Evolutionary conservation across 495 filamentous ascomycete species (phyloP).

Genomic region (Tuber aestivum): DNA sequence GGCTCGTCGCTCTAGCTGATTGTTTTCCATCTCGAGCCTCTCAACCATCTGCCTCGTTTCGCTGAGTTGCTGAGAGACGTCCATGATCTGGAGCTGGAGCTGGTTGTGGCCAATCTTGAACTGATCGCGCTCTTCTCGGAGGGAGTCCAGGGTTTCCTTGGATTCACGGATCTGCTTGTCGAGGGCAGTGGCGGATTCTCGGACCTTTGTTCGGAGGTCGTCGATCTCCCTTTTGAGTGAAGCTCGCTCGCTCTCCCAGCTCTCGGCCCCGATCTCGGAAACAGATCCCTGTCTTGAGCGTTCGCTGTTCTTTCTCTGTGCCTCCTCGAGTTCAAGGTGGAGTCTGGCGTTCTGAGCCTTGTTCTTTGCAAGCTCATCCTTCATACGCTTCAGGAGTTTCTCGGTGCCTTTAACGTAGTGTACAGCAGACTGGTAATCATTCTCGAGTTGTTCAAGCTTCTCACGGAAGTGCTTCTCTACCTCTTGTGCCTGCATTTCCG

Average conservation of each 20-base stretch:
- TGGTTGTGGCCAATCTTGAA: constrained; percentile 54
- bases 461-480: constrained; percentile 78
- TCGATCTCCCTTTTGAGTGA: constrained; percentile 61
- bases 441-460: constrained; percentile 85
- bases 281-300: constrained; percentile 41
- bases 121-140: constrained; percentile 62
- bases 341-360: constrained; percentile 78
- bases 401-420: constrained; percentile 98
- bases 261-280: constrained; percentile 46
- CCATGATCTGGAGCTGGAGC: constrained; percentile 54
- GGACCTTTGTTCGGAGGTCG: constrained; percentile 60
- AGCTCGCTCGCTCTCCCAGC: constrained; percentile 74
- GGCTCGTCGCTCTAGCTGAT: constrained; percentile 69
- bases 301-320: constrained; percentile 48
- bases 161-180: constrained; percentile 65
- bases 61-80: constrained; percentile 48
- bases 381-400: constrained; percentile 98
- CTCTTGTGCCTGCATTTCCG: constrained; percentile 73
- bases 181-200: constrained; percentile 57
- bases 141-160: constrained; percentile 58
- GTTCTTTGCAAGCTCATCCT: constrained; percentile 84
- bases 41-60: constrained; percentile 63
- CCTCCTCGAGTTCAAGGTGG: constrained; percentile 68
- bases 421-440: constrained; percentile 98
- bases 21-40: constrained; percentile 74